These are phyloP conservation scores for Claviceps pusilla DNA, from an alignment of 2,329 filamentous ascomycete genomes.

Conservation along the genomic window DNA sequence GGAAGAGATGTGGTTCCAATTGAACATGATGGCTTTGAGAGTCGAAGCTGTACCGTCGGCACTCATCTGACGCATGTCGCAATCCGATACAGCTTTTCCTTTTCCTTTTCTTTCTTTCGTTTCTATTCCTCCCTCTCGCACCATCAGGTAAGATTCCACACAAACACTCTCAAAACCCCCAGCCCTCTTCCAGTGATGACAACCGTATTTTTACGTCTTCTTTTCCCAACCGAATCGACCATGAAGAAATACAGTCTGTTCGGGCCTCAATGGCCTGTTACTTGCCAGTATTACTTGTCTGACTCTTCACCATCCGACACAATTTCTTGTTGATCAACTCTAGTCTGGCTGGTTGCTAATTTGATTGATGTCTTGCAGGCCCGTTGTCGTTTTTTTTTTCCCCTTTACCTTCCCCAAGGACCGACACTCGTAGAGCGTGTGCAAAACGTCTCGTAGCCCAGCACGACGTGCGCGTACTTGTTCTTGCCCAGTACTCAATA, in stretches of 20 bases:
- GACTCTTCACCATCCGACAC: conserved; percentile 27
- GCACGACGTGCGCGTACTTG: no score
- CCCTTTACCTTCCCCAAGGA: no score
- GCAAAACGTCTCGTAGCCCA: no score
- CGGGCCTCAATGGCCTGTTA: conserved; percentile 58
- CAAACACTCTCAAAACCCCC: conserved; percentile 9
- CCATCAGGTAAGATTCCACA: background rate
- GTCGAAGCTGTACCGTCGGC: no score
- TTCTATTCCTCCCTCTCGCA: no score
- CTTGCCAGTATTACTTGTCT: conserved; percentile 84
- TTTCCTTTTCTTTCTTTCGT: no score
- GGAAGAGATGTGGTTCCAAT: background rate
- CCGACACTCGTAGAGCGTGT: background rate
- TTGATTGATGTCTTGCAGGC: no score
- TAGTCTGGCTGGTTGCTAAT: background rate
- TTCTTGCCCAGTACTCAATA: background rate
- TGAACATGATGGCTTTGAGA: background rate
- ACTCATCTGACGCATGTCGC: background rate
- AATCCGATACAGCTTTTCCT: background rate
- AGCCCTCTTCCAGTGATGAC: conserved; percentile 43
- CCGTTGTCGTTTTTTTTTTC: no score
- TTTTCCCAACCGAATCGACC: conserved; percentile 81
- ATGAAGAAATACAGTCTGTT: conserved; percentile 60
- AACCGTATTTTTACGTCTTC: conserved; percentile 53
- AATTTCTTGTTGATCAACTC: background rate